Percentiles rank a stretch among this genome's conserved stretches.
phyloP scores from a whole-genome alignment of 768 basidiomycete genomes.

The Tylopilus vinaceipallidus region DNA sequence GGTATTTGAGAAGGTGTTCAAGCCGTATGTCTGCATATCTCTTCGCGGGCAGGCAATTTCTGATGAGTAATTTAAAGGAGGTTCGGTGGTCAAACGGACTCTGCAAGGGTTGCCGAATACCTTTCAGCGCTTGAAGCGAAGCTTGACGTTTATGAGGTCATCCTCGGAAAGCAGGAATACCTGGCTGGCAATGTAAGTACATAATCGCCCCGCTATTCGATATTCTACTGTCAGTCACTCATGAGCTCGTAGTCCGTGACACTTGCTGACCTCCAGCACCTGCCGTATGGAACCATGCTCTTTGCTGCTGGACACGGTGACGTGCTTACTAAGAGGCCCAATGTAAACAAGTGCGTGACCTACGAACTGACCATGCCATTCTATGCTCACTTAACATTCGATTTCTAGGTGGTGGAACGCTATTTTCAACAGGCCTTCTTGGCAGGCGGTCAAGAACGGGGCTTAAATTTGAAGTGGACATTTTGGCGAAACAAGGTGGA shows the following conservation, averaged over 20 bases:
- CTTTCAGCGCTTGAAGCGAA: conserved; percentile 27
- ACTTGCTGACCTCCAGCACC: conserved; percentile 57
- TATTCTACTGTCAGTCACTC: too few species aligned
- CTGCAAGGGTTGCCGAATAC: conserved; percentile 14
- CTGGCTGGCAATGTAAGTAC: conserved; percentile 52
- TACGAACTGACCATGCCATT: neutral
- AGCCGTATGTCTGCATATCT: conserved; percentile 35
- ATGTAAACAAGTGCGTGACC: conserved; percentile 40
- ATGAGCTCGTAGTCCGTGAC: conserved; percentile 38
- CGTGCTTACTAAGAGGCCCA: conserved; percentile 36
- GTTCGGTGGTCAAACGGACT: conserved; percentile 17
- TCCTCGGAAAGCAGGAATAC: conserved; percentile 54
- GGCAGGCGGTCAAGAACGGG: conserved; percentile 25
- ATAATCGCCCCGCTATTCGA: neutral
- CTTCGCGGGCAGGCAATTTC: neutral
- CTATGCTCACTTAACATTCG: too few species aligned
- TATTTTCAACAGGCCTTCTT: conserved; percentile 41
- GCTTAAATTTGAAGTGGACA: too few species aligned
- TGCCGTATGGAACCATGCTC: conserved; percentile 43
- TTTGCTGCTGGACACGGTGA: conserved; percentile 23
- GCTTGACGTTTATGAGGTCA: conserved; percentile 51
- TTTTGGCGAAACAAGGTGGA: too few species aligned
- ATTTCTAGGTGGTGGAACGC: conserved; percentile 54
- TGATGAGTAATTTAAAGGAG: conserved; percentile 28
- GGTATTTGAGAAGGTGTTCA: conserved; percentile 52